phyloP scores from a whole-genome alignment of 345 rosid species.

The Salix viminalis region DNA sequence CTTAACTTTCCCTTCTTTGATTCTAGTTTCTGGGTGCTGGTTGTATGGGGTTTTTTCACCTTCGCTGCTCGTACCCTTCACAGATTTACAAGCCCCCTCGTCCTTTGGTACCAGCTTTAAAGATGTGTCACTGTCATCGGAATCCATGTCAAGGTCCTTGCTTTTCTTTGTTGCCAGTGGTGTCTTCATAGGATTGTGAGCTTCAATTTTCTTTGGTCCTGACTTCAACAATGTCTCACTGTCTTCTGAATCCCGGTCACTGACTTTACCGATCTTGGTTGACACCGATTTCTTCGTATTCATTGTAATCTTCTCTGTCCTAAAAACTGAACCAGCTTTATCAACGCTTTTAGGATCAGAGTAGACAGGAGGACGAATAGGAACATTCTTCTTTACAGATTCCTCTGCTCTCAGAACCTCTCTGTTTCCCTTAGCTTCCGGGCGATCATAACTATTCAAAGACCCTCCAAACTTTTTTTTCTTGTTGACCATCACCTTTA shows the following conservation, averaged over 20 bases:
- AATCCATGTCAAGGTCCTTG: constrained; percentile 9
- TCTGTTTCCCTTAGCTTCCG: constrained; percentile 36
- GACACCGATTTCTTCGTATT: constrained; percentile 34
- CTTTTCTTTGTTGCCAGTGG: constrained; percentile 7
- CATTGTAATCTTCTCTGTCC: constrained; percentile 33
- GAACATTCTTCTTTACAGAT: constrained; percentile 38
- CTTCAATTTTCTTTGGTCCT: constrained; percentile 36
- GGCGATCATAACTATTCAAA: constrained; percentile 34
- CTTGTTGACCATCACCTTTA: constrained; percentile 82
- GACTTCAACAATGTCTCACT: constrained; percentile 41
- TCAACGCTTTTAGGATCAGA: constrained; percentile 37
- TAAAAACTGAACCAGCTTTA: constrained; percentile 33
- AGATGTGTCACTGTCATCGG: constrained; percentile 28
- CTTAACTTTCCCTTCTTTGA: constrained; percentile 54
- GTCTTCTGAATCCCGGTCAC: constrained; percentile 44
- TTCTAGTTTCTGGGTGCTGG: constrained; percentile 28
- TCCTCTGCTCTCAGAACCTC: constrained; percentile 39
- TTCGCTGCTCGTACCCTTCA: constrained; percentile 25
- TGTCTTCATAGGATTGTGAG: constrained; percentile 26
- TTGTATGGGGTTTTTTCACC: constrained; percentile 42
- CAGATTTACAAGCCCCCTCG: background rate
- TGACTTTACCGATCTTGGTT: constrained; percentile 38
- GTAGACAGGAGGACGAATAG: constrained; percentile 28
- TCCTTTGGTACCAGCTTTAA: constrained; percentile 15
- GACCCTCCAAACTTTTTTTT: constrained; percentile 50